Evolutionary conservation across 1,284 basidiomycete genomes (phyloP).

Genomic region (Trichosporon sp.): DNA sequence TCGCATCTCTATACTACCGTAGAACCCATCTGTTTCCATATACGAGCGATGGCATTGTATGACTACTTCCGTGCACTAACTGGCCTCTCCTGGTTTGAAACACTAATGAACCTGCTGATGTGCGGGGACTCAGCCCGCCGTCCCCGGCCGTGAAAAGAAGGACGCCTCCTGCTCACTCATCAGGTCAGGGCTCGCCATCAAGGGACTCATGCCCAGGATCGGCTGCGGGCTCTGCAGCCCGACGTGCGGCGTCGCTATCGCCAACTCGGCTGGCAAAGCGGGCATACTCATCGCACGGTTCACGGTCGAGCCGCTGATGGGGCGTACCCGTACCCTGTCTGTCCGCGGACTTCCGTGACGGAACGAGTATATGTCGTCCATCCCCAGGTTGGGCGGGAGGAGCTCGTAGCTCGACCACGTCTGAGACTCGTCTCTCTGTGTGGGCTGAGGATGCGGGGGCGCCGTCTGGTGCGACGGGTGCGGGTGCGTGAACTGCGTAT

Average conservation of each 20-base stretch:
- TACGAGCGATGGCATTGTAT: slow-evolving; percentile 11
- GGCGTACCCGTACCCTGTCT: neutral
- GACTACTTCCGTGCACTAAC: neutral
- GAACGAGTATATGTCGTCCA: neutral
- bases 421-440: neutral
- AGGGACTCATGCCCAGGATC: neutral
- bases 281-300: neutral
- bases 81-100: no score
- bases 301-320: neutral
- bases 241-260: neutral
- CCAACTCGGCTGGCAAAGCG: neutral
- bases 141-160: neutral
- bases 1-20: neutral
- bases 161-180: slow-evolving; percentile 5
- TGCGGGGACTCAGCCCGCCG: neutral
- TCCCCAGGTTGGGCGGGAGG: neutral
- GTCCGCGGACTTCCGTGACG: neutral
- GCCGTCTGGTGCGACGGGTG: neutral
- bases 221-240: neutral
- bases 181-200: neutral
- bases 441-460: neutral
- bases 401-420: slow-evolving; percentile 4
- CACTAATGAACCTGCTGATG: no score
- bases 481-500: neutral
- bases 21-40: slow-evolving; percentile 2